A percentile compares a stretch with the other conserved stretches of the same genome.
Evolutionary conservation across 2,329 filamentous ascomycete genomes (phyloP).

Genomic region (Aspergillus puulaauensis): DNA sequence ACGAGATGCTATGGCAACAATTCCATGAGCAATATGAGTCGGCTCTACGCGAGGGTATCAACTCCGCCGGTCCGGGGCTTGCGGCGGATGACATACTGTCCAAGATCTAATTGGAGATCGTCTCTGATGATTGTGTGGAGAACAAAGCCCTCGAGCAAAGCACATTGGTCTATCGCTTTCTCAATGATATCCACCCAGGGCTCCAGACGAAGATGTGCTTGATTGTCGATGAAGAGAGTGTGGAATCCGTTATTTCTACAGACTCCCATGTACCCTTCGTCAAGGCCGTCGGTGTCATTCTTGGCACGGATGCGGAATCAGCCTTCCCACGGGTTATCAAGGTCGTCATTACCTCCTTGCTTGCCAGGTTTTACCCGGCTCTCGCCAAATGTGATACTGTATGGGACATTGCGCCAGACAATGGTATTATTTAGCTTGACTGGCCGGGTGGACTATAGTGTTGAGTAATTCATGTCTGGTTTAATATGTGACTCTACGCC

Average conservation of each 20-base stretch:
- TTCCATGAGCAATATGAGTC: too few relatives aligned
- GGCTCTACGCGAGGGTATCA: too few relatives aligned
- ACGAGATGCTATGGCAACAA: too few relatives aligned
- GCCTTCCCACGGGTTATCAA: too few relatives aligned
- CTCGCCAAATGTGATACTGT: not conserved
- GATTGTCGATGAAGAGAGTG: constrained; percentile 1
- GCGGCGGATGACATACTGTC: too few relatives aligned
- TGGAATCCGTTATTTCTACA: not conserved
- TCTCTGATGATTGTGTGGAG: constrained; percentile 4
- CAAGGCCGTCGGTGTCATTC: constrained; percentile 3
- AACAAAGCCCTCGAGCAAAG: constrained; percentile 4
- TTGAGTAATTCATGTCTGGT: not conserved
- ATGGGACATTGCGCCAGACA: not conserved
- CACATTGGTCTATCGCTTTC: not conserved
- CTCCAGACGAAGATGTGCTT: not conserved
- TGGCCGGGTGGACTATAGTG: not conserved
- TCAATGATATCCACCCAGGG: not conserved
- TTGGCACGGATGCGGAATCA: too few relatives aligned
- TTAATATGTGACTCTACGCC: not conserved
- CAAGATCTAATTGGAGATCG: not conserved
- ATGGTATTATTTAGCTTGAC: not conserved
- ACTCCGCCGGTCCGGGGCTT: too few relatives aligned
- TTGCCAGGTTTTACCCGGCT: constrained; percentile 4
- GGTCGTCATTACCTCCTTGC: not conserved
- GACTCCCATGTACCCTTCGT: not conserved